Conservation (phyloP, 371 early-diverging fungal genomes). For the Mortierella sp. region DNA sequence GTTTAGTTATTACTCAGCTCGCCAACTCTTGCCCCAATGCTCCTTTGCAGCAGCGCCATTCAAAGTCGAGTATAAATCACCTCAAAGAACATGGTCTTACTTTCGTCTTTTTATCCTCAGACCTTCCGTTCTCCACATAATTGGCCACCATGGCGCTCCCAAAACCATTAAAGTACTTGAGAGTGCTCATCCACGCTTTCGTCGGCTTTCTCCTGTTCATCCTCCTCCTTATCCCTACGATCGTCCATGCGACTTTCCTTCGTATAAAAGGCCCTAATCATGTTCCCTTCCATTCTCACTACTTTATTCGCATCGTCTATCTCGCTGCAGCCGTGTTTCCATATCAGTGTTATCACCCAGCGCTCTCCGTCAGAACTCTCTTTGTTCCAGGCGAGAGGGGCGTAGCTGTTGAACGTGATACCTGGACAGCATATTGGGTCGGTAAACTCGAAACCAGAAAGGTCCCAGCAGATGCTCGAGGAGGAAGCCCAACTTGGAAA, state of each 20-base stretch:
- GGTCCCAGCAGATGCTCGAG: conserved; percentile 52
- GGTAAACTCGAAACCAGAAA: conserved; percentile 54
- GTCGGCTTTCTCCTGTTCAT: conserved; percentile 41
- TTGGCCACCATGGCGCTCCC: conserved; percentile 36
- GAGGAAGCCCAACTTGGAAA: conserved; percentile 47
- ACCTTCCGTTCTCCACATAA: not conserved
- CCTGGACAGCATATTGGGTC: conserved; percentile 55
- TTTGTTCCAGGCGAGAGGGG: conserved; percentile 45
- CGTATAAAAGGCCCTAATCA: conserved; percentile 32
- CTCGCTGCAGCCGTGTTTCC: conserved; percentile 56
- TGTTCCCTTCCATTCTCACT: conserved; percentile 51
- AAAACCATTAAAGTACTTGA: conserved; percentile 50
- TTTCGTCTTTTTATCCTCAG: not conserved
- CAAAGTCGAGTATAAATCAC: not conserved
- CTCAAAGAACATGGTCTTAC: not conserved
- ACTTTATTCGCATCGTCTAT: conserved; percentile 45
- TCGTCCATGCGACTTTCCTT: conserved; percentile 30
- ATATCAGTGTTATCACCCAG: conserved; percentile 52
- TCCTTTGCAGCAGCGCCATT: conserved; percentile 8
- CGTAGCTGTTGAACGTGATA: conserved; percentile 50
- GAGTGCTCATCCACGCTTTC: conserved; percentile 31
- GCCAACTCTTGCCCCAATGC: conserved; percentile 1
- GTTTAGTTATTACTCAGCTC: too few species aligned
- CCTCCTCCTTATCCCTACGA: conserved; percentile 42
- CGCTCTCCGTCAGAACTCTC: conserved; percentile 30